A percentile compares a stretch with the other conserved stretches of the same genome.
phyloP scores from a whole-genome alignment of 371 early-diverging fungal genomes.

The Smittium culicis region DNA sequence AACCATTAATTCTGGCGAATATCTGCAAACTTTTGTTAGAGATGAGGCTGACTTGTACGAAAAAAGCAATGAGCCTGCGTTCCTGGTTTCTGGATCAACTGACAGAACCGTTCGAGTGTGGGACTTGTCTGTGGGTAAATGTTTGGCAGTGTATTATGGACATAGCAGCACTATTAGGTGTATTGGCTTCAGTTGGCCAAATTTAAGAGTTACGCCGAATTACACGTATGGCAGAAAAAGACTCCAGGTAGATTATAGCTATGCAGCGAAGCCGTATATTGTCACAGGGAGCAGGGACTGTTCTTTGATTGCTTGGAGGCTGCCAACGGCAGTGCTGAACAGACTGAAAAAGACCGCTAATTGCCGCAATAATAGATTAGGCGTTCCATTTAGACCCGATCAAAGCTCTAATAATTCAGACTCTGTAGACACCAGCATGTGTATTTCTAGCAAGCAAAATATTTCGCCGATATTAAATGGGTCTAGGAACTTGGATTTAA shows the following conservation, averaged over 20 bases:
- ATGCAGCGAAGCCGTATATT: constrained; percentile 41
- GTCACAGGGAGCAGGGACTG: constrained; percentile 96
- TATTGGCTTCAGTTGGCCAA: constrained; percentile 25
- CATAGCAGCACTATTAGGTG: constrained; percentile 95
- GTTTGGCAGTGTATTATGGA: constrained; percentile 77
- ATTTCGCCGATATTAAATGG: neutral
- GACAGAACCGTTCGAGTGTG: constrained; percentile 94
- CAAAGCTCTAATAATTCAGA: neutral
- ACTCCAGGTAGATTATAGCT: neutral
- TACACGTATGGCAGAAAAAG: neutral
- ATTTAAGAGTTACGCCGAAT: neutral
- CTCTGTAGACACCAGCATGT: neutral
- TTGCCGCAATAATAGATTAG: too few relatives aligned
- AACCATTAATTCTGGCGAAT: too few relatives aligned
- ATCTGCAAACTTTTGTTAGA: too few relatives aligned
- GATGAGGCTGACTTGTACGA: too few relatives aligned
- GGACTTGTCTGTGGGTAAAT: constrained; percentile 80
- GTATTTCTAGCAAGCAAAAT: neutral
- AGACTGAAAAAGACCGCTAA: constrained; percentile 21
- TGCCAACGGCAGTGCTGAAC: constrained; percentile 48
- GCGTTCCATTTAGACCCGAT: too few relatives aligned
- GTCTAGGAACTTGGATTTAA: neutral
- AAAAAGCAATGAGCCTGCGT: neutral
- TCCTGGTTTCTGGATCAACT: constrained; percentile 83
- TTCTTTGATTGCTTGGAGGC: constrained; percentile 82